These are phyloP conservation scores for Trichomonascus vanleenenianus DNA, from an alignment of 805 yeast genomes.

Conservation along the genomic window DNA sequence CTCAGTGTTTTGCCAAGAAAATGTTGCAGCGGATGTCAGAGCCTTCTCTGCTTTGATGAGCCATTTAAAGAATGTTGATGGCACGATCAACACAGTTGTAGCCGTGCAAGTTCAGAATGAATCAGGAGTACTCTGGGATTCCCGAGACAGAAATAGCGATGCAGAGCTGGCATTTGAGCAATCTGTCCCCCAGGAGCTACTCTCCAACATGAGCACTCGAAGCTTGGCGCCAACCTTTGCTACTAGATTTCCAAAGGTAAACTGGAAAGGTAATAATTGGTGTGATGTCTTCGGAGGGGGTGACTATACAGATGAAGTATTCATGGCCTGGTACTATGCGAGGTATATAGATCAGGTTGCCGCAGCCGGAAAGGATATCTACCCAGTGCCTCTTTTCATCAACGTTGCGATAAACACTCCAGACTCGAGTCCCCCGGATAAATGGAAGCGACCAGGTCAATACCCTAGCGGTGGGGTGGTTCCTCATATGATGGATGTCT, in stretches of 20 bases:
- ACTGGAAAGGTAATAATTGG: slow-evolving; percentile 7
- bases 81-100: slow-evolving; percentile 8
- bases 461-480: slow-evolving; percentile 17
- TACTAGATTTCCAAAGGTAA: slow-evolving; percentile 1
- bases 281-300: slow-evolving; percentile 10
- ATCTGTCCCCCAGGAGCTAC: slow-evolving; percentile 8
- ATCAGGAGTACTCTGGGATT: slow-evolving; percentile 15
- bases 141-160: slow-evolving; percentile 5
- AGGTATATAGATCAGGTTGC: slow-evolving; percentile 12
- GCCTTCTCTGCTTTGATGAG: slow-evolving; percentile 12
- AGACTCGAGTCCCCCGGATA: slow-evolving; percentile 9
- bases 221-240: neutral
- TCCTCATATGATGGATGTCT: slow-evolving; percentile 11
- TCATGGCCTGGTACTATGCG: slow-evolving; percentile 17
- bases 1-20: slow-evolving; percentile 8
- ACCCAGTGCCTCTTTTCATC: slow-evolving; percentile 12
- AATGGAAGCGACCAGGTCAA: slow-evolving; percentile 14
- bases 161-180: slow-evolving; percentile 6
- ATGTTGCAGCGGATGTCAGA: slow-evolving; percentile 7
- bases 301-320: slow-evolving; percentile 11
- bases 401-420: slow-evolving; percentile 13
- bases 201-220: slow-evolving; percentile 1
- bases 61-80: slow-evolving; percentile 10
- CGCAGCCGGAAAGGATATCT: slow-evolving; percentile 6
- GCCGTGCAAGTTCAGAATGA: slow-evolving; percentile 17